Conservation (phyloP, 768 basidiomycete genomes). For the Mycena vitilis region DNA sequence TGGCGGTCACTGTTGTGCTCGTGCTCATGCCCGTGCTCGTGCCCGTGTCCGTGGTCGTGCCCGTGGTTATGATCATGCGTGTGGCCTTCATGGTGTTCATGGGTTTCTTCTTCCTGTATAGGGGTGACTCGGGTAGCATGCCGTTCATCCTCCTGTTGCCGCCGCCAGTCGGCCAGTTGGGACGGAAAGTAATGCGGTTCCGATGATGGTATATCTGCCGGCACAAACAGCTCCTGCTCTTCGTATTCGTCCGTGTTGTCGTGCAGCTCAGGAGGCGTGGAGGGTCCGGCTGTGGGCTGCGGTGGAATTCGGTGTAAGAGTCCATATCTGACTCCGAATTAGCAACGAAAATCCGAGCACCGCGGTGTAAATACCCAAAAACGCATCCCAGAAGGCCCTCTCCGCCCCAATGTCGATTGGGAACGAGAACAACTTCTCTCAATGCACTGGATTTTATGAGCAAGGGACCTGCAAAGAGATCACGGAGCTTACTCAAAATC, state of each 20-base stretch:
- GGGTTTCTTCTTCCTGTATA: slow-evolving; percentile 32
- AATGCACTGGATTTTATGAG: slow-evolving; percentile 69
- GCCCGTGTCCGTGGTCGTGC: slow-evolving; percentile 10
- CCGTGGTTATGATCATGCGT: neutral
- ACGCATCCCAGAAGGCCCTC: slow-evolving; percentile 96
- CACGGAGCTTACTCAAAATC: slow-evolving; percentile 33
- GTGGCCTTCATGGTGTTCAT: neutral
- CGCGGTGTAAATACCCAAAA: slow-evolving; percentile 76
- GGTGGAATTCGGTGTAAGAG: slow-evolving; percentile 94
- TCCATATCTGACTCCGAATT: slow-evolving; percentile 70
- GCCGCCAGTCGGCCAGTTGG: slow-evolving; percentile 46
- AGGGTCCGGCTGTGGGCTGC: slow-evolving; percentile 65
- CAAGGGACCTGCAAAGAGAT: slow-evolving; percentile 15
- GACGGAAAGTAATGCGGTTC: slow-evolving; percentile 41
- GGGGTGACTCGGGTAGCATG: slow-evolving; percentile 24
- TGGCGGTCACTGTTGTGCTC: neutral
- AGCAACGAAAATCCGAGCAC: slow-evolving; percentile 3
- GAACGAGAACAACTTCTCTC: slow-evolving; percentile 93
- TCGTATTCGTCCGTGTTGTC: slow-evolving; percentile 65
- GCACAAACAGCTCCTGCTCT: slow-evolving; percentile 77
- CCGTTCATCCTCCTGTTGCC: slow-evolving; percentile 45
- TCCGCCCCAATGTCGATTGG: slow-evolving; percentile 97
- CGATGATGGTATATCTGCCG: slow-evolving; percentile 62
- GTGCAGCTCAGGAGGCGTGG: slow-evolving; percentile 66
- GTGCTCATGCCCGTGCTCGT: slow-evolving; percentile 22